phyloP scores from a whole-genome alignment of 192 early-diverging fungal species.

The Coemansia sp. region DNA sequence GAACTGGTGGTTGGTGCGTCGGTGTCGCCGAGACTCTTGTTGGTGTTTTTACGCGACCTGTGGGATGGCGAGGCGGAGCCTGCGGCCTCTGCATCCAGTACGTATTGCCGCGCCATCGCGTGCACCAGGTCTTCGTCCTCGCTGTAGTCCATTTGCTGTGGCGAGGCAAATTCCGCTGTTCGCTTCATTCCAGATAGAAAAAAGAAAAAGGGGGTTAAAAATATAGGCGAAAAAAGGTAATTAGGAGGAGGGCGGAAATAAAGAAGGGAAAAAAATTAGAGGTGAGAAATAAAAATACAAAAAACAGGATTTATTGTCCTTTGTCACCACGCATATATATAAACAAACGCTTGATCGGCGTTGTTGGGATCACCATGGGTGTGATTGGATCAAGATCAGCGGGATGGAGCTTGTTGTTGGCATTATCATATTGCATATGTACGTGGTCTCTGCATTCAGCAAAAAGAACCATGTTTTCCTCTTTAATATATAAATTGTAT shows the following conservation, averaged over 20 bases:
- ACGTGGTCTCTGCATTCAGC: too few relatives aligned
- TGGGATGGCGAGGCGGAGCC: conserved; percentile 41
- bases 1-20: conserved; percentile 5
- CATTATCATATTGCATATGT: too few relatives aligned
- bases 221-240: background rate
- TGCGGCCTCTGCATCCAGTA: conserved; percentile 42
- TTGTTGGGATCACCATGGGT: too few relatives aligned
- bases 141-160: background rate
- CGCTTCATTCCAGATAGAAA: conserved; percentile 1
- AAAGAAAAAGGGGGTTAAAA: background rate
- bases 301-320: too few relatives aligned
- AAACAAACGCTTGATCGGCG: background rate
- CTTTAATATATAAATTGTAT: too few relatives aligned
- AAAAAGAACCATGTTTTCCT: too few relatives aligned
- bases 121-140: conserved; percentile 33
- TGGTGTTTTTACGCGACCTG: conserved; percentile 32
- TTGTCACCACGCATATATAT: too few relatives aligned
- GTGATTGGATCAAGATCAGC: too few relatives aligned
- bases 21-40: conserved; percentile 11
- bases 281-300: too few relatives aligned
- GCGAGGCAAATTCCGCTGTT: background rate
- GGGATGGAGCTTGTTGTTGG: too few relatives aligned
- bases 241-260: background rate
- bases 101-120: conserved; percentile 42
- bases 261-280: background rate